phyloP scores from a whole-genome alignment of 2,329 filamentous ascomycete genomes.

The Fusarium drepaniforme region DNA sequence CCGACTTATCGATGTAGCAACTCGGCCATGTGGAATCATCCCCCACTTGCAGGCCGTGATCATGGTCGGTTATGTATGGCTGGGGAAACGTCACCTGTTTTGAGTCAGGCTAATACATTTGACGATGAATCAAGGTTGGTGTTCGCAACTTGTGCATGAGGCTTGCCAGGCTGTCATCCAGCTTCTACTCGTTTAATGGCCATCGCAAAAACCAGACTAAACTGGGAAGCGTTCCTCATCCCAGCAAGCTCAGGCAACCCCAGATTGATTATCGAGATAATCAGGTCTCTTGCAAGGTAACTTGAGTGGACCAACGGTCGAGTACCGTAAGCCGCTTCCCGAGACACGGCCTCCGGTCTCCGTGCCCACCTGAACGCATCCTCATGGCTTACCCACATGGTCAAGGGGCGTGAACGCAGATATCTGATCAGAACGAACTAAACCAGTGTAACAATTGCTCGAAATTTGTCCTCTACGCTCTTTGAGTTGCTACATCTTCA shows the following conservation, averaged over 20 bases:
- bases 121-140: background rate
- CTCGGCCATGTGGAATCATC: background rate
- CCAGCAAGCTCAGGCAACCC: background rate
- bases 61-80: constrained; percentile 10
- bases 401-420: background rate
- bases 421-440: background rate
- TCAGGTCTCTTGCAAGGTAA: background rate
- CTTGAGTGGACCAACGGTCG: background rate
- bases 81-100: background rate
- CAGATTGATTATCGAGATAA: constrained; percentile 24
- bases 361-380: background rate
- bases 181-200: background rate
- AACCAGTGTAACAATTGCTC: constrained; percentile 1
- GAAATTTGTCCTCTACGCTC: constrained; percentile 21
- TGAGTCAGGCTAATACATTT: background rate
- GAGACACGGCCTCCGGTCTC: background rate
- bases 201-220: background rate
- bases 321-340: background rate
- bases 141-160: constrained; percentile 6
- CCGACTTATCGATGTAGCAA: background rate
- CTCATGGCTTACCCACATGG: background rate
- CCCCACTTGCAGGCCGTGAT: background rate
- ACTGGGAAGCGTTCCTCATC: background rate
- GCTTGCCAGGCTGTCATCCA: background rate
- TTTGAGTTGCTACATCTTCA: background rate